These are phyloP conservation scores for Osmanthus fragrans DNA, from an alignment of 257 asterid genomes.

Conservation along the genomic window DNA sequence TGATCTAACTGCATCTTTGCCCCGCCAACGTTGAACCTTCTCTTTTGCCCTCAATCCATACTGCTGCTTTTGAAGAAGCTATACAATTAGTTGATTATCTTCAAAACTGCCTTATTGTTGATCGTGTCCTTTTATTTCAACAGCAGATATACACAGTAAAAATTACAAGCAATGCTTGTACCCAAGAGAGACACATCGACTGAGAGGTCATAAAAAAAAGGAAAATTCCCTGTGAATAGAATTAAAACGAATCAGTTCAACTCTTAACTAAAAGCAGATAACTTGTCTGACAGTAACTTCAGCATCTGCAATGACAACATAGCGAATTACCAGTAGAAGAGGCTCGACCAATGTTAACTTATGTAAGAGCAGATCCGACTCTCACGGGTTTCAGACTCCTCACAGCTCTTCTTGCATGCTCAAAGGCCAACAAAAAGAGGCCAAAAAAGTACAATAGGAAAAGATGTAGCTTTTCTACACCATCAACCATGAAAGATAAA, in stretches of 20 bases:
- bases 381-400: slow-evolving; percentile 61
- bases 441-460: slow-evolving; percentile 55
- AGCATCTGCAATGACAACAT: slow-evolving; percentile 4
- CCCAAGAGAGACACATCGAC: slow-evolving; percentile 4
- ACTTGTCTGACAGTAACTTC: background rate
- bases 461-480: slow-evolving; percentile 50
- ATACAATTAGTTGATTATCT: background rate
- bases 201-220: slow-evolving; percentile 7
- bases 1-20: background rate
- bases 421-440: slow-evolving; percentile 54
- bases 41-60: background rate
- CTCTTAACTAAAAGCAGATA: background rate
- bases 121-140: background rate
- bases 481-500: slow-evolving; percentile 43
- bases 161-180: background rate
- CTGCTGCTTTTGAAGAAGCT: background rate
- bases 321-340: slow-evolving; percentile 41
- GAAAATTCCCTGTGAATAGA: slow-evolving; percentile 34
- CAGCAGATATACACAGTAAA: background rate
- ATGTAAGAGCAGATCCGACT: slow-evolving; percentile 68
- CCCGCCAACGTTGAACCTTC: background rate
- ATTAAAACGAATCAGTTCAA: slow-evolving; percentile 10
- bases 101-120: background rate
- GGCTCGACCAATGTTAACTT: slow-evolving; percentile 33
- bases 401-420: slow-evolving; percentile 51